Percentiles rank a stretch among this genome's conserved stretches.
phyloP scores from a whole-genome alignment of 495 filamentous ascomycete genomes.

The Penicillium tannophilum region DNA sequence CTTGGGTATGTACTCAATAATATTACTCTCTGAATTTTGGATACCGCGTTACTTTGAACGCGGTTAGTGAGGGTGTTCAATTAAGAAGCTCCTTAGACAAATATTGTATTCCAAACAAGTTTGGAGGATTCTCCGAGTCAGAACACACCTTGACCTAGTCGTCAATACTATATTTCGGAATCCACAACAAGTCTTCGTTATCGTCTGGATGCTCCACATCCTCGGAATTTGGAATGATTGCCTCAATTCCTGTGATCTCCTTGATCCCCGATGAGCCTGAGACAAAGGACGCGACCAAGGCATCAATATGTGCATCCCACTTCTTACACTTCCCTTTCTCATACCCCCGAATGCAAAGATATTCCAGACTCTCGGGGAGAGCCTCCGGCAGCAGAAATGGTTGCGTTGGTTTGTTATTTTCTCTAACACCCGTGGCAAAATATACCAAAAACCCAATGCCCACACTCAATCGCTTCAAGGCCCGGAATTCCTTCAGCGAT shows the following conservation, averaged over 20 bases:
- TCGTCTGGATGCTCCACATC: constrained; percentile 21
- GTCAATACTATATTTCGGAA: neutral
- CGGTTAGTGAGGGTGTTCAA: too few species aligned
- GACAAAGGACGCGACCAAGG: constrained; percentile 15
- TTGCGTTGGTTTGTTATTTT: neutral
- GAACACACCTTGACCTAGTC: too few species aligned
- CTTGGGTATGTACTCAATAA: too few species aligned
- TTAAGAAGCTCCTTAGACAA: too few species aligned
- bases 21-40: too few species aligned
- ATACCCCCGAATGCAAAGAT: constrained; percentile 31
- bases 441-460: constrained; percentile 28
- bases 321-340: constrained; percentile 15
- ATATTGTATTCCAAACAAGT: too few species aligned
- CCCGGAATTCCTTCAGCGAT: constrained; percentile 23
- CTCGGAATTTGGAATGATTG: constrained; percentile 26
- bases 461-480: constrained; percentile 26
- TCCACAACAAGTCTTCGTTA: constrained; percentile 19
- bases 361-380: constrained; percentile 29
- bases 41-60: too few species aligned
- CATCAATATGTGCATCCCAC: constrained; percentile 25
- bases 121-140: too few species aligned
- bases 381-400: constrained; percentile 13
- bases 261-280: constrained; percentile 19
- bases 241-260: constrained; percentile 21
- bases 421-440: constrained; percentile 21